These are phyloP conservation scores for Lenzites betulinus DNA, from an alignment of 768 basidiomycete genomes.

Conservation along the genomic window DNA sequence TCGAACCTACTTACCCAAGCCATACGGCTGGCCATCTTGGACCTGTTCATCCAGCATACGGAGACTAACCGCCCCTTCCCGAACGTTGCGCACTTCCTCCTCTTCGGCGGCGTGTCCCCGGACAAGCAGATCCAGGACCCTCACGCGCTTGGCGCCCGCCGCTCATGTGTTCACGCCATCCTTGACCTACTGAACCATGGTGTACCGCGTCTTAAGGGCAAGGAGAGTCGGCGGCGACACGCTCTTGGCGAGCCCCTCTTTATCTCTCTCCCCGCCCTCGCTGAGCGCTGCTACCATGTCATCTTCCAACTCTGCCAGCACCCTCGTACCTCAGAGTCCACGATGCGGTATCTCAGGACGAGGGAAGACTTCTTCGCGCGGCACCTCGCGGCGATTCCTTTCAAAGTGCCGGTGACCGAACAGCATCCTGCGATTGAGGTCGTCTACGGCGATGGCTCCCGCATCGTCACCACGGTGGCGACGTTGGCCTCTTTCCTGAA, in stretches of 20 bases:
- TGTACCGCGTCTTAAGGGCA: constrained; percentile 57
- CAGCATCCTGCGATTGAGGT: constrained; percentile 60
- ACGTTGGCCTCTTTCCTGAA: constrained; percentile 77
- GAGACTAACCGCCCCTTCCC: constrained; percentile 63
- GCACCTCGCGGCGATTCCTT: constrained; percentile 79
- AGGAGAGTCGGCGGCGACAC: constrained; percentile 35
- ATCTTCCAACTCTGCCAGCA: constrained; percentile 89
- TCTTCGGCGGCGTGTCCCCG: constrained; percentile 66
- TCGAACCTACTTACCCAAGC: constrained; percentile 61
- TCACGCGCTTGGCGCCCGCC: constrained; percentile 66
- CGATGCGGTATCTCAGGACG: constrained; percentile 83
- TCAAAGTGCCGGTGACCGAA: constrained; percentile 52
- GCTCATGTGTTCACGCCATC: constrained; percentile 79
- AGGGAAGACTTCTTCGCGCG: constrained; percentile 87
- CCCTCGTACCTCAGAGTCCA: constrained; percentile 75
- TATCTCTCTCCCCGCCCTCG: constrained; percentile 67
- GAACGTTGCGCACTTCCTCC: constrained; percentile 84
- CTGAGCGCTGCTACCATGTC: constrained; percentile 83
- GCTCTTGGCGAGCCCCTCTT: constrained; percentile 56
- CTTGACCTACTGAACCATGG: constrained; percentile 76
- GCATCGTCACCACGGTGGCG: constrained; percentile 66
- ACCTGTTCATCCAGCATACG: constrained; percentile 81
- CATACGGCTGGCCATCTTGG: constrained; percentile 74
- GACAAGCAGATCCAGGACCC: constrained; percentile 78
- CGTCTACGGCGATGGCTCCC: constrained; percentile 69